Base-by-base conservation (phyloP, 2,329 filamentous ascomycete genomes). In the Fusarium brachygibbosum region DNA sequence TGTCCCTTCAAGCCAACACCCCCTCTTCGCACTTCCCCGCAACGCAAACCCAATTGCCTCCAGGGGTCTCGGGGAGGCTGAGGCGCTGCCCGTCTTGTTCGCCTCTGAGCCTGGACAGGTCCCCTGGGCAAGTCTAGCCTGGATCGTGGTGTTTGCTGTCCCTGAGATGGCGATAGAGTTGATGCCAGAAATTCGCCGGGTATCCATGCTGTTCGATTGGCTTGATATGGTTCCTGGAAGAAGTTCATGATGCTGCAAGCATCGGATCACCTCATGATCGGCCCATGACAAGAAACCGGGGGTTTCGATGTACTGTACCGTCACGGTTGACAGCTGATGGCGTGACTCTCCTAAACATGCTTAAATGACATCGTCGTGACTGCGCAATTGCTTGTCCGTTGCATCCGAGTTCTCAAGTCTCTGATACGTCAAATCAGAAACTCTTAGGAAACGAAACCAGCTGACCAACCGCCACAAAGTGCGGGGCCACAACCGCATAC, bases 21-120 rank as follows among this genome's bases (percentile, higher is more conserved):
- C 34, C 55, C 28, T 34, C 29, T 48, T 59, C 46, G 61, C 40
- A 46, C 38, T 41, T 61, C 51, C 48, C 58, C 55, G 41, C 48
- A 62, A 68, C 31, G 37, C 23, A 70, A 72, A 73, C 56, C 58
- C 48, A 63, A 52, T 60, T 56, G 70, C 72, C 72, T 35, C 28
- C 50, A 61, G 53, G 68, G 66, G 66, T 70, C 42, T 58, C 23
- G 23, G 23, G 32, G 42, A 53, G 63, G 58, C 58, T 70, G 53
- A 29, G 23, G 17, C 3, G 23, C 44, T 45, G 46, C 40, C 40
- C 48, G 41, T 34, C 35, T 17, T 35, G n/a, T 35, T 28, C 38
- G 17, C 31, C 31, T 29, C 42, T 53, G 52, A 54, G 50, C 16
- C 38, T 45, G 17, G 34, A 28, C 25, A 31, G 37, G 17, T 34